These are phyloP conservation scores for Papilionanthe hybrid DNA, from an alignment of 116 monocot genomes.

Conservation along the genomic window DNA sequence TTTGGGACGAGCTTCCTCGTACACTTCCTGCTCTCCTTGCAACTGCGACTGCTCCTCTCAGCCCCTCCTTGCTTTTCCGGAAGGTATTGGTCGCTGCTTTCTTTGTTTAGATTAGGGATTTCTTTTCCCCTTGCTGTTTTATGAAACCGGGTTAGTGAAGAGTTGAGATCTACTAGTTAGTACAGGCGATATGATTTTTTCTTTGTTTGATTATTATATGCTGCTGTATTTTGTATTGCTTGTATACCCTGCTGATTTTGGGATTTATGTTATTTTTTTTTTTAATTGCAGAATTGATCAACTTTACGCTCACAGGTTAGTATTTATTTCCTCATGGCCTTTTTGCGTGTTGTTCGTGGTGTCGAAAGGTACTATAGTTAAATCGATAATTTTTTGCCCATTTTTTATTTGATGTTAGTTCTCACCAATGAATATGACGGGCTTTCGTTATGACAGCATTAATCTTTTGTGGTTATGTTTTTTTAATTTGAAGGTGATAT, in stretches of 20 bases:
- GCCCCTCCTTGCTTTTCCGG: slow-evolving; percentile 40
- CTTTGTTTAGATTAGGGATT: background rate
- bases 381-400: background rate
- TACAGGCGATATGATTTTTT: background rate
- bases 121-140: background rate
- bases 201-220: background rate
- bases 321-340: background rate
- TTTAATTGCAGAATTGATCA: slow-evolving; percentile 36
- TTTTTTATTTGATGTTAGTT: background rate
- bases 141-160: slow-evolving; percentile 1
- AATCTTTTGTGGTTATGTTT: background rate
- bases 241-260: background rate
- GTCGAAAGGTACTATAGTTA: background rate
- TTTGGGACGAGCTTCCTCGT: slow-evolving; percentile 32
- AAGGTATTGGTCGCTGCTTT: slow-evolving; percentile 17
- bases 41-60: slow-evolving; percentile 57
- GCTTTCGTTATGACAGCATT: background rate
- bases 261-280: slow-evolving; percentile 8
- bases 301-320: slow-evolving; percentile 40
- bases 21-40: slow-evolving; percentile 23
- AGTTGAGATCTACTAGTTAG: background rate
- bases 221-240: background rate
- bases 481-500: background rate
- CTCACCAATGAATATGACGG: background rate
- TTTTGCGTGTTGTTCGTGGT: background rate